Percentiles rank a stretch among this genome's conserved stretches.
Evolutionary conservation across 1,284 basidiomycete genomes (phyloP).

Genomic region (Vanrija humicola): DNA sequence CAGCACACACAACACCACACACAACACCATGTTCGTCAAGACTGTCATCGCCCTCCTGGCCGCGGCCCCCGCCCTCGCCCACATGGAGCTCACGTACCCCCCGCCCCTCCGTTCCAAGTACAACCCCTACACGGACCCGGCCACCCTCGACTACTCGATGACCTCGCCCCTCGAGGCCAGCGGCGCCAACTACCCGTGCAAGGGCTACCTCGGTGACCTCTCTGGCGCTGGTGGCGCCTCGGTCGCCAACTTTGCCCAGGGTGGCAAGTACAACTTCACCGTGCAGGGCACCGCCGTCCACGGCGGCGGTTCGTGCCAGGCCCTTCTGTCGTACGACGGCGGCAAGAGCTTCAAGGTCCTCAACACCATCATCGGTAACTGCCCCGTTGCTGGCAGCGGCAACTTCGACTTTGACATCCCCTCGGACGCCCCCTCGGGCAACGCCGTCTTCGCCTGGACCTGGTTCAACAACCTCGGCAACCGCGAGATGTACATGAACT

Average conservation of each 20-base stretch:
- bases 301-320: conserved; percentile 49
- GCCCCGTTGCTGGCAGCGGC: conserved; percentile 24
- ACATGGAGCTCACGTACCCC: conserved; percentile 43
- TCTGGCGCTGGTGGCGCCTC: conserved; percentile 23
- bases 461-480: conserved; percentile 50
- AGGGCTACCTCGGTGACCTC: conserved; percentile 43
- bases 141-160: conserved; percentile 44
- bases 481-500: conserved; percentile 50
- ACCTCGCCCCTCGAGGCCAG: conserved; percentile 40
- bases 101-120: conserved; percentile 33
- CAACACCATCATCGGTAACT: conserved; percentile 45
- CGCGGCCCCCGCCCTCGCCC: conserved; percentile 30
- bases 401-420: conserved; percentile 43
- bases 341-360: conserved; percentile 50
- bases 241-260: conserved; percentile 36
- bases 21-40: background rate
- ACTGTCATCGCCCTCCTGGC: conserved; percentile 12
- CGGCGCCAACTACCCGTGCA: conserved; percentile 48
- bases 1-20: background rate
- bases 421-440: conserved; percentile 37
- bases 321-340: conserved; percentile 48
- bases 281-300: conserved; percentile 44
- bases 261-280: conserved; percentile 32
- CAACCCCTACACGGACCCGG: conserved; percentile 35
- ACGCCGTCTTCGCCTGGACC: conserved; percentile 50